Conservation (phyloP, 768 basidiomycete species). For the Termitomyces sp. region DNA sequence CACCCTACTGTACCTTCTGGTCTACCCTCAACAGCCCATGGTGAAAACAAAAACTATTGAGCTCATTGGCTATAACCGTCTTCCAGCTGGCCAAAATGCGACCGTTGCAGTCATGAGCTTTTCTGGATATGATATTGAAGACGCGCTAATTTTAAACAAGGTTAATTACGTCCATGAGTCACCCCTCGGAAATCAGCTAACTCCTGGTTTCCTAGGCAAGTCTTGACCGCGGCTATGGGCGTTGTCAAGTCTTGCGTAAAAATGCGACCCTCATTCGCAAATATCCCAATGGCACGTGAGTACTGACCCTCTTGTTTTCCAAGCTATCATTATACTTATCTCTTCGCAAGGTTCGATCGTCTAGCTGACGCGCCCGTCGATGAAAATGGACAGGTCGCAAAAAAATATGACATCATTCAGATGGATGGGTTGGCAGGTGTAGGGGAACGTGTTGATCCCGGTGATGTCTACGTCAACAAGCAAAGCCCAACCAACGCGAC, state of each 20-base stretch:
- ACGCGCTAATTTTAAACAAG: slow-evolving; percentile 94
- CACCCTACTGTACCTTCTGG: slow-evolving; percentile 94
- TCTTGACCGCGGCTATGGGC: slow-evolving; percentile 93
- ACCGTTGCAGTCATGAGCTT: slow-evolving; percentile 99
- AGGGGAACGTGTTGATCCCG: slow-evolving; percentile 89
- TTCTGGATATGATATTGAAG: slow-evolving; percentile 99
- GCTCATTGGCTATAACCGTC: slow-evolving; percentile 89
- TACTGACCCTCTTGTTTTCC: slow-evolving; percentile 15
- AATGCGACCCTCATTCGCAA: slow-evolving; percentile 91
- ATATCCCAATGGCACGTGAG: slow-evolving; percentile 96
- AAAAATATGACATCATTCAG: slow-evolving; percentile 89
- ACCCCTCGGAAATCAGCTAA: slow-evolving; percentile 7
- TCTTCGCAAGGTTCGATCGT: slow-evolving; percentile 70
- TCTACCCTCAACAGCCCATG: slow-evolving; percentile 99
- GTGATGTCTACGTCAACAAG: slow-evolving; percentile 95
- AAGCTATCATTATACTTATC: neutral
- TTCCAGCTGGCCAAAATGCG: slow-evolving; percentile 98
- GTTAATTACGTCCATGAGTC: slow-evolving; percentile 26
- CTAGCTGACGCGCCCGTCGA: slow-evolving; percentile 88
- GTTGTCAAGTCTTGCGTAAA: slow-evolving; percentile 97
- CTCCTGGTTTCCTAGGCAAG: slow-evolving; percentile 55
- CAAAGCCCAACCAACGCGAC: slow-evolving; percentile 94
- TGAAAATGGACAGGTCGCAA: slow-evolving; percentile 71
- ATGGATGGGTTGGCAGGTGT: slow-evolving; percentile 91
- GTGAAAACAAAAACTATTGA: slow-evolving; percentile 99